These are phyloP conservation scores for Trichoderma sp. DNA, from an alignment of 2,329 filamentous ascomycete genomes.

Conservation along the genomic window DNA sequence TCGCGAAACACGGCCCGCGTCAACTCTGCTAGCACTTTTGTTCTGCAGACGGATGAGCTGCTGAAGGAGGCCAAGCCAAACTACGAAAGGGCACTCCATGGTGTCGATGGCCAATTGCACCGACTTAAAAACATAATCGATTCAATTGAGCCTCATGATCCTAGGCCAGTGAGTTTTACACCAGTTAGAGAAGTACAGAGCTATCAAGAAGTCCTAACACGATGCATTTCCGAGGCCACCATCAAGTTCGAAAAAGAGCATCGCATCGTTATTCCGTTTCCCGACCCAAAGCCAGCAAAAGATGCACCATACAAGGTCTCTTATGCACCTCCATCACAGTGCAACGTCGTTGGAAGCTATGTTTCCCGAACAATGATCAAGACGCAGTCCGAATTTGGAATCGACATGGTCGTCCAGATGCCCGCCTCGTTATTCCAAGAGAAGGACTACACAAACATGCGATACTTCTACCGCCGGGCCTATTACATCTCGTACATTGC, in stretches of 20 bases:
- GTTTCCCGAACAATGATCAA: constrained; percentile 73
- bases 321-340: constrained; percentile 71
- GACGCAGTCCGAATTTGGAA: constrained; percentile 55
- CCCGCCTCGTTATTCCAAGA: constrained; percentile 79
- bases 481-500: constrained; percentile 88
- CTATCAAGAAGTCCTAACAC: background rate
- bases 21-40: constrained; percentile 55
- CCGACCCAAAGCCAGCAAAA: constrained; percentile 72
- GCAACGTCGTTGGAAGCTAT: constrained; percentile 91
- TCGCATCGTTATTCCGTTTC: constrained; percentile 77
- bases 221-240: constrained; percentile 61
- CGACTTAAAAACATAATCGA: constrained; percentile 56
- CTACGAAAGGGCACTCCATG: constrained; percentile 50
- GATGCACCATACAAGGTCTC: constrained; percentile 81
- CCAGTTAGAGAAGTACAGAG: background rate
- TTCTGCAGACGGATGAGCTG: constrained; percentile 61
- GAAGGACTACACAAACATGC: constrained; percentile 90
- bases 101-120: constrained; percentile 52
- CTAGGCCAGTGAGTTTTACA: constrained; percentile 48
- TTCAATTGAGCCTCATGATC: constrained; percentile 49
- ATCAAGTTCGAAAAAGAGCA: constrained; percentile 67
- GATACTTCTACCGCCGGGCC: constrained; percentile 92
- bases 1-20: constrained; percentile 42
- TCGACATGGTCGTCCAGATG: constrained; percentile 90
- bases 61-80: constrained; percentile 56